Base-by-base conservation (phyloP, 345 rosid species). In the Eutrema yunnanense region DNA sequence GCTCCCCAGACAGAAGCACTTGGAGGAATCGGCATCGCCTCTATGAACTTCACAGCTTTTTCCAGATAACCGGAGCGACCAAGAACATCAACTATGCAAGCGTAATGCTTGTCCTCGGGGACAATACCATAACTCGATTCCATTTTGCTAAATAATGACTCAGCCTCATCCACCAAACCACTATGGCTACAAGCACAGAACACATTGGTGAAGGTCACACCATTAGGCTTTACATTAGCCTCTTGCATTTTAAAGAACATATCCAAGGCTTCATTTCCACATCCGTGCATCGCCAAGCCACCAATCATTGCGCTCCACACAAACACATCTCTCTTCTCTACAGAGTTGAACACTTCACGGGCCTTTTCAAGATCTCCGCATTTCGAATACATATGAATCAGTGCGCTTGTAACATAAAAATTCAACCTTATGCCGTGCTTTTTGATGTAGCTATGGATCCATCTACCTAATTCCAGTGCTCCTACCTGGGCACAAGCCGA, bases 381-480 rank as follows among this genome's bases (percentile, higher is more conserved):
- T 77, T 90, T 86, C 7, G 94, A 79, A 81, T 88, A 90, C 94
- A 90, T 85, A 73, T 90, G 94, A 69, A 90, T 86, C 65, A 90
- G 81, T 8, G 94, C 73, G 13, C 93, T 86, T 5, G 85, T 74
- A 27, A 88, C 80, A 59, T 83, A 78, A 64, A 84, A 84, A 74
- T 84, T 88, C 71, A 86, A 72, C 73, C 57, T 81, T 43, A 88
- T 81, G 5, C 78, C 80, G 2, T 76, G 82, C 36, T 82, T 87
- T 77, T 81, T 77, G 9, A 88, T 71, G 67, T 83, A 82, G 29
- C 63, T 77, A 76, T 88, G 85, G 62, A 90, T 81, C 86, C 81
- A 77, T 34, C 50, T 49, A 32, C 96, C 96, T 16, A 81, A 36
- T 62, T 86, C 90, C 55, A 85, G 26, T 34, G 86, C 86, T 49